Evolutionary conservation across 23 red algal species (phyloP).

Genomic region (Gracilaria gracilis): DNA sequence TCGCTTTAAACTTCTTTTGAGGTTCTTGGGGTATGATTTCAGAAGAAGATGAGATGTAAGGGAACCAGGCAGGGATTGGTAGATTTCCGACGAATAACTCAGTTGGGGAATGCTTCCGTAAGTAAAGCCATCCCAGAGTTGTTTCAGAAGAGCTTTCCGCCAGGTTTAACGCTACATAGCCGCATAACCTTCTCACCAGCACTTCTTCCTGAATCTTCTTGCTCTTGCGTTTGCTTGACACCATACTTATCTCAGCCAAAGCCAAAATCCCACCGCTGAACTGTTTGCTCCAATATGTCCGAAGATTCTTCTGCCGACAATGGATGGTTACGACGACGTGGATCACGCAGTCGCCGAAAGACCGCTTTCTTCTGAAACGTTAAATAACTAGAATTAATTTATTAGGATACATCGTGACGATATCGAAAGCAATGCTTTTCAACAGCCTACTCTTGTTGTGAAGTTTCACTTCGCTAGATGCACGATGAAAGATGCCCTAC

Average conservation of each 20-base stretch:
- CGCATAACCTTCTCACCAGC: conserved; percentile 20
- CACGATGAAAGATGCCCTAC: too few relatives aligned
- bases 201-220: neutral
- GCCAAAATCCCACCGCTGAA: too few relatives aligned
- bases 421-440: too few relatives aligned
- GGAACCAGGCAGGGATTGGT: conserved; percentile 50
- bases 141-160: neutral
- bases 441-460: too few relatives aligned
- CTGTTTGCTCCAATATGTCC: too few relatives aligned
- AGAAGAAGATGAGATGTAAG: conserved; percentile 6
- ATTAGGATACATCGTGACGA: too few relatives aligned
- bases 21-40: neutral
- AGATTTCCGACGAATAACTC: conserved; percentile 64
- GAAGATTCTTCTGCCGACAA: too few relatives aligned
- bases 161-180: conserved; percentile 29
- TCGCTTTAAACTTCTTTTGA: conserved; percentile 31
- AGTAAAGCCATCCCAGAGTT: conserved; percentile 57
- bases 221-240: neutral
- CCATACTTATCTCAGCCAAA: neutral
- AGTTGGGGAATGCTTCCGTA: conserved; percentile 38
- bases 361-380: too few relatives aligned
- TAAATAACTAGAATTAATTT: too few relatives aligned
- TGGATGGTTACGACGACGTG: too few relatives aligned
- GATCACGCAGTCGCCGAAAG: too few relatives aligned
- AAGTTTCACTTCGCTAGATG: too few relatives aligned